Percentiles rank a stretch among this genome's conserved stretches.
phyloP scores from a whole-genome alignment of 2,329 filamentous ascomycete species.

The Hirsutella rhossiliensis region DNA sequence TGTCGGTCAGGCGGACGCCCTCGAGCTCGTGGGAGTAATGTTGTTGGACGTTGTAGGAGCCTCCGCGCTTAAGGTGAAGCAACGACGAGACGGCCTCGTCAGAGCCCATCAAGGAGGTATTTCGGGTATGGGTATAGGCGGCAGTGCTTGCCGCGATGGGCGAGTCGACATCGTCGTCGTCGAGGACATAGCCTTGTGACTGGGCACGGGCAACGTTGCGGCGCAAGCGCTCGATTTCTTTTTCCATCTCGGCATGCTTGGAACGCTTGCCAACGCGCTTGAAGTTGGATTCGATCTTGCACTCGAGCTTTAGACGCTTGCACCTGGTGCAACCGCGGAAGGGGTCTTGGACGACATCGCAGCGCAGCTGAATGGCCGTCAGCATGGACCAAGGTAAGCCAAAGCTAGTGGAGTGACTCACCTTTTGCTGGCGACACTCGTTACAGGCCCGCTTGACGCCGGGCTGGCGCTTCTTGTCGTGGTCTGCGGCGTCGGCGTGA shows the following conservation, averaged over 20 bases:
- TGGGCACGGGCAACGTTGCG: slow-evolving; percentile 49
- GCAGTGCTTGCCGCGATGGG: slow-evolving; percentile 39
- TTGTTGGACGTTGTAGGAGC: slow-evolving; percentile 46
- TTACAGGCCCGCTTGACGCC: slow-evolving; percentile 73
- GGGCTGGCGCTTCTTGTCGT: slow-evolving; percentile 52
- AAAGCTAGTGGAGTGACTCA: slow-evolving; percentile 24
- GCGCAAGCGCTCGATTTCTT: slow-evolving; percentile 60
- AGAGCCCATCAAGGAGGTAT: slow-evolving; percentile 53
- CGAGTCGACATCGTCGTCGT: slow-evolving; percentile 47
- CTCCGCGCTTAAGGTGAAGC: slow-evolving; percentile 53
- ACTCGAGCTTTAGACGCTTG: slow-evolving; percentile 66
- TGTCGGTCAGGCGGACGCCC: slow-evolving; percentile 51
- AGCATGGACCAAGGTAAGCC: neutral
- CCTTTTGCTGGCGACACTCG: slow-evolving; percentile 78
- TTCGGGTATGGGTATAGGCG: slow-evolving; percentile 46
- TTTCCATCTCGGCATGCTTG: slow-evolving; percentile 78
- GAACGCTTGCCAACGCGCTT: slow-evolving; percentile 74
- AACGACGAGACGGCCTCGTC: slow-evolving; percentile 58
- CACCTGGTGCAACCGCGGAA: slow-evolving; percentile 69
- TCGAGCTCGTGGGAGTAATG: slow-evolving; percentile 51
- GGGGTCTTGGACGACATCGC: slow-evolving; percentile 72
- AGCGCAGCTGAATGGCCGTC: slow-evolving; percentile 48
- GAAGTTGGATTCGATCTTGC: slow-evolving; percentile 81
- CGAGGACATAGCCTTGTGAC: slow-evolving; percentile 42
- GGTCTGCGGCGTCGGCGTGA: slow-evolving; percentile 37